These are phyloP conservation scores for Immersiella caudata DNA, from an alignment of 495 filamentous ascomycete genomes.

Conservation along the genomic window DNA sequence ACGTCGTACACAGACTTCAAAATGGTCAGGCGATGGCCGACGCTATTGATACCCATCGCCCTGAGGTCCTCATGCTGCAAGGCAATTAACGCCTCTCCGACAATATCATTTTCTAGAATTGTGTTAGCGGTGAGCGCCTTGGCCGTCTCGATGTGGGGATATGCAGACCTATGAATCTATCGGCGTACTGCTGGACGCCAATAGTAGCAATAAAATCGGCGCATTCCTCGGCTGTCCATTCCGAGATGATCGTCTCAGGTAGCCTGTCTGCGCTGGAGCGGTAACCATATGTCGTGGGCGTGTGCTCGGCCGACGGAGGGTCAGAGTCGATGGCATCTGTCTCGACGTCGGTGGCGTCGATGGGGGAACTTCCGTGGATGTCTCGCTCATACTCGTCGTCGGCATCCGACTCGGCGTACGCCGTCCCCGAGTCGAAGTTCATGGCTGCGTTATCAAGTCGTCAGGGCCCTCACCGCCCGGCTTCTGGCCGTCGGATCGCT, in stretches of 20 bases:
- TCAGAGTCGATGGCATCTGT: conserved; percentile 80
- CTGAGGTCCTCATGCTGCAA: conserved; percentile 91
- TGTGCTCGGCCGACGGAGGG: conserved; percentile 78
- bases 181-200: conserved; percentile 81
- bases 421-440: conserved; percentile 61
- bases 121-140: neutral
- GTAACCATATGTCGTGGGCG: conserved; percentile 81
- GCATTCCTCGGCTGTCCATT: conserved; percentile 89
- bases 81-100: conserved; percentile 87
- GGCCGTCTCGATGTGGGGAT: neutral
- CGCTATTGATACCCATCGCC: conserved; percentile 88
- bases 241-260: conserved; percentile 77
- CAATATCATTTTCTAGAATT: conserved; percentile 83
- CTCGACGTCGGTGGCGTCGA: conserved; percentile 75
- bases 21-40: conserved; percentile 92
- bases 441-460: conserved; percentile 39
- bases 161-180: conserved; percentile 68
- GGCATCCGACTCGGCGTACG: conserved; percentile 84
- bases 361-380: conserved; percentile 70
- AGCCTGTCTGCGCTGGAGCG: conserved; percentile 66
- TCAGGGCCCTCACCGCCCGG: conserved; percentile 34
- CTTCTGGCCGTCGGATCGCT: conserved; percentile 20
- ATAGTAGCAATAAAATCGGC: conserved; percentile 80
- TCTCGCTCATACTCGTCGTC: conserved; percentile 94
- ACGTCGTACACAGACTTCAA: conserved; percentile 93